These are phyloP conservation scores for Schwanniomyces yamadae DNA, from an alignment of 805 yeast species.

Conservation along the genomic window DNA sequence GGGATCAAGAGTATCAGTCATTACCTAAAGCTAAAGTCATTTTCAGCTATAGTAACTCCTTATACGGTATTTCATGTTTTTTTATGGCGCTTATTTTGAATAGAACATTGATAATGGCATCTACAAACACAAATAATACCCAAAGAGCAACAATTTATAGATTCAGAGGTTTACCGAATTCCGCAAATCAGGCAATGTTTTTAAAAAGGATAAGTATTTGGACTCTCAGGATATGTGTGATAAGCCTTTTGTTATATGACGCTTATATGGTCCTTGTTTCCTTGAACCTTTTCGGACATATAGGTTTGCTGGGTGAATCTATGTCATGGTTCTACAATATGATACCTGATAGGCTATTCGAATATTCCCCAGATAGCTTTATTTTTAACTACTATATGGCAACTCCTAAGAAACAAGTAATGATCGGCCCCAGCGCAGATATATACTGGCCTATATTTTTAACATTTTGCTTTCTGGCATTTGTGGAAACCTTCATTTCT, in stretches of 20 bases:
- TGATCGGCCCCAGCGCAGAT: constrained; percentile 50
- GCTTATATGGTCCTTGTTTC: constrained; percentile 29
- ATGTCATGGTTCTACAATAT: constrained; percentile 13
- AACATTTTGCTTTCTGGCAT: constrained; percentile 58
- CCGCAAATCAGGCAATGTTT: constrained; percentile 13
- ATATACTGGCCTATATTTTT: constrained; percentile 60
- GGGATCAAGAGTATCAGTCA: constrained; percentile 11
- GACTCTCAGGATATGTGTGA: constrained; percentile 28
- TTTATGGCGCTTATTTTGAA: constrained; percentile 38
- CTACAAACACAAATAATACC: constrained; percentile 22
- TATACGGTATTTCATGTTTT: constrained; percentile 38
- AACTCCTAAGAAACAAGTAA: constrained; percentile 25
- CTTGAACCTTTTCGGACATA: constrained; percentile 23
- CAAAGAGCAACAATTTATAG: constrained; percentile 5
- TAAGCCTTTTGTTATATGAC: constrained; percentile 24
- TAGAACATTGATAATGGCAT: constrained; percentile 37
- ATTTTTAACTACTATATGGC: constrained; percentile 26
- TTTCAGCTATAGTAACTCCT: constrained; percentile 32
- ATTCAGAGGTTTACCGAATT: constrained; percentile 3
- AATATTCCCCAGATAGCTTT: constrained; percentile 22
- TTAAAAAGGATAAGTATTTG: constrained; percentile 20
- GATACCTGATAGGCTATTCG: constrained; percentile 18
- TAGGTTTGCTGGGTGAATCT: constrained; percentile 9
- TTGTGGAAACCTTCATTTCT: constrained; percentile 63
- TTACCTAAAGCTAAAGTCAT: constrained; percentile 1